A percentile compares a stretch with the other conserved stretches of the same genome.
These are phyloP conservation scores for Chrysoporthe puriensis DNA, from an alignment of 2,329 filamentous ascomycete species.

Conservation along the genomic window DNA sequence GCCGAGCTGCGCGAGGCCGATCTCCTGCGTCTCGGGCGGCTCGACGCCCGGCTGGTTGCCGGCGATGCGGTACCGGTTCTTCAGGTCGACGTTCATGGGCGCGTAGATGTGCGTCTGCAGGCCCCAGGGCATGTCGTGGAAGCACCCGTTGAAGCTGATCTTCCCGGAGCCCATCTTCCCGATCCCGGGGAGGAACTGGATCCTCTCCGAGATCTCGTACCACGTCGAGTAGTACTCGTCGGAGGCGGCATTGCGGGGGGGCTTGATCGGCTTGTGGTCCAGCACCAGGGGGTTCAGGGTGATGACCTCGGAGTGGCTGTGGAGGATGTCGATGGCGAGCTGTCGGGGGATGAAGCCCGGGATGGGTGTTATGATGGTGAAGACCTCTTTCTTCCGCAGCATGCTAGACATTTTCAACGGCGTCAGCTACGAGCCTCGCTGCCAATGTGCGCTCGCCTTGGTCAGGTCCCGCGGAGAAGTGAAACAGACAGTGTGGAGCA, in stretches of 20 bases:
- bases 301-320: constrained; percentile 72
- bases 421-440: constrained; percentile 15
- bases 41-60: constrained; percentile 71
- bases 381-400: constrained; percentile 65
- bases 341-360: constrained; percentile 72
- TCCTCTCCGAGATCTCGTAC: constrained; percentile 73
- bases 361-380: constrained; percentile 72
- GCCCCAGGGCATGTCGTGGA: constrained; percentile 73
- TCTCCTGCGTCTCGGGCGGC: constrained; percentile 62
- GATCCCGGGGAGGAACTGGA: constrained; percentile 69
- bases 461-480: background rate
- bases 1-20: constrained; percentile 61
- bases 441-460: background rate
- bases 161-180: constrained; percentile 67
- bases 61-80: constrained; percentile 69
- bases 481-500: background rate
- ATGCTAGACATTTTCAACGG: constrained; percentile 39
- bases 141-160: constrained; percentile 72
- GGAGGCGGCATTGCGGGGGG: constrained; percentile 67
- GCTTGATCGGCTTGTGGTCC: constrained; percentile 64
- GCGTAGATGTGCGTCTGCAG: constrained; percentile 74
- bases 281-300: constrained; percentile 71
- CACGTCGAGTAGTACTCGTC: constrained; percentile 76
- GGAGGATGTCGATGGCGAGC: constrained; percentile 72
- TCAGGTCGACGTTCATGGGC: constrained; percentile 67